Percentiles rank a stretch among this genome's conserved stretches.
These are phyloP conservation scores for Umbellularia californica DNA, from an alignment of 164 flowering plant genomes.

Conservation along the genomic window DNA sequence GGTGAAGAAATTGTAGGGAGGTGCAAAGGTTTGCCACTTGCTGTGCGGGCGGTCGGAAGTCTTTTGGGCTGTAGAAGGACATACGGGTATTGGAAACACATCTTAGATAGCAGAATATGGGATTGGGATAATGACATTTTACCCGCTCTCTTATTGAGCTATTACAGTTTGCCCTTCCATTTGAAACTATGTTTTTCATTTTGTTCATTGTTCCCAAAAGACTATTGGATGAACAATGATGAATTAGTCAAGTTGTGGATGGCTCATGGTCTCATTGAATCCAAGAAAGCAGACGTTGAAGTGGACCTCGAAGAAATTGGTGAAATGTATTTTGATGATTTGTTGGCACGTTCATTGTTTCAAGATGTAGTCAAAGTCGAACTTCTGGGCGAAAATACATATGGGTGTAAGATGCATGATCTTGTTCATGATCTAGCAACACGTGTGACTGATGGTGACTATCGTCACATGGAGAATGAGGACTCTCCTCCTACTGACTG, in stretches of 20 bases:
- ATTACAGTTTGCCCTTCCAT: not conserved
- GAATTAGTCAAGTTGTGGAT: slow-evolving; percentile 5
- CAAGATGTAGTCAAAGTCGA: not conserved
- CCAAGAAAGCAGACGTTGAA: no score
- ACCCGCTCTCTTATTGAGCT: slow-evolving; percentile 2
- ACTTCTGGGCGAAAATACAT: not conserved
- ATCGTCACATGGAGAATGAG: not conserved
- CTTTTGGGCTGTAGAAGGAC: not conserved
- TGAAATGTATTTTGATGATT: slow-evolving; percentile 1
- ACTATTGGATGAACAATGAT: not conserved
- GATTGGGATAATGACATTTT: not conserved
- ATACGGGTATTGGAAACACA: not conserved
- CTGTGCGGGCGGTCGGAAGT: not conserved
- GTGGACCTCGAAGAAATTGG: not conserved
- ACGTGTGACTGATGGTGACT: not conserved
- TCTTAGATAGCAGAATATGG: not conserved
- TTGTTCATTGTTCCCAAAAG: slow-evolving; percentile 7
- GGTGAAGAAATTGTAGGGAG: not conserved
- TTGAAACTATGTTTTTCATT: slow-evolving; percentile 4
- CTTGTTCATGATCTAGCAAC: not conserved
- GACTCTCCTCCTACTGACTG: not conserved
- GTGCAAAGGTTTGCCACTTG: not conserved
- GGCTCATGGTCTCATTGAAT: slow-evolving; percentile 5
- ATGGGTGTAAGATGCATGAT: not conserved
- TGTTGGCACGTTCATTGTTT: slow-evolving; percentile 1